These are phyloP conservation scores for Boletus sp. DNA, from an alignment of 768 basidiomycete species.

Conservation along the genomic window DNA sequence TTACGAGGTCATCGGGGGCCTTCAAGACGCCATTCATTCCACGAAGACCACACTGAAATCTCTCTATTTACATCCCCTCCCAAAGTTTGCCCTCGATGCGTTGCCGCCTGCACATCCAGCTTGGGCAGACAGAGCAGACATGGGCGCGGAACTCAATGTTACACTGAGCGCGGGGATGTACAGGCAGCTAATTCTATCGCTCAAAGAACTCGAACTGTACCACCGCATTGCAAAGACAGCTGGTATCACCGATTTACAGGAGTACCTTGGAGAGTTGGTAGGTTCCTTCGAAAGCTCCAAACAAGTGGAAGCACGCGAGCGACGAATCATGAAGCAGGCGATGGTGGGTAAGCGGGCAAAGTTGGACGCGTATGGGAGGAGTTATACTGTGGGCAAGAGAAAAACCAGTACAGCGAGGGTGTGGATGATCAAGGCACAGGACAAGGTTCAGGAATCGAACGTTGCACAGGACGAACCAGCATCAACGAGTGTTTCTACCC, in stretches of 20 bases:
- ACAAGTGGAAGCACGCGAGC: slow-evolving; percentile 43
- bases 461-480: not conserved
- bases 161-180: slow-evolving; percentile 70
- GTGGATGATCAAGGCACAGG: slow-evolving; percentile 78
- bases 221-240: slow-evolving; percentile 26
- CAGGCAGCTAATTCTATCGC: slow-evolving; percentile 56
- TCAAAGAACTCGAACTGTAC: slow-evolving; percentile 69
- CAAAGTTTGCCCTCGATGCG: slow-evolving; percentile 59
- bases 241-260: slow-evolving; percentile 47
- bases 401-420: slow-evolving; percentile 91
- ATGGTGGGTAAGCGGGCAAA: slow-evolving; percentile 52
- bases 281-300: slow-evolving; percentile 66
- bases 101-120: slow-evolving; percentile 58
- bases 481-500: slow-evolving; percentile 11
- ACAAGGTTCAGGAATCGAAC: slow-evolving; percentile 34
- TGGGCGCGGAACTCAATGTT: slow-evolving; percentile 55
- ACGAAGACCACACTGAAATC: slow-evolving; percentile 59
- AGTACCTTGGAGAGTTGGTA: slow-evolving; percentile 59
- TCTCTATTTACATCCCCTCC: slow-evolving; percentile 76
- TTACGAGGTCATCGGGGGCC: slow-evolving; percentile 65
- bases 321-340: slow-evolving; percentile 22
- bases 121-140: slow-evolving; percentile 67
- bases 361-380: slow-evolving; percentile 76
- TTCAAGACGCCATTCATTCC: slow-evolving; percentile 61
- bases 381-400: slow-evolving; percentile 82